Base-by-base conservation (phyloP, 192 early-diverging fungal species). In the Funneliformis mosseae region DNA sequence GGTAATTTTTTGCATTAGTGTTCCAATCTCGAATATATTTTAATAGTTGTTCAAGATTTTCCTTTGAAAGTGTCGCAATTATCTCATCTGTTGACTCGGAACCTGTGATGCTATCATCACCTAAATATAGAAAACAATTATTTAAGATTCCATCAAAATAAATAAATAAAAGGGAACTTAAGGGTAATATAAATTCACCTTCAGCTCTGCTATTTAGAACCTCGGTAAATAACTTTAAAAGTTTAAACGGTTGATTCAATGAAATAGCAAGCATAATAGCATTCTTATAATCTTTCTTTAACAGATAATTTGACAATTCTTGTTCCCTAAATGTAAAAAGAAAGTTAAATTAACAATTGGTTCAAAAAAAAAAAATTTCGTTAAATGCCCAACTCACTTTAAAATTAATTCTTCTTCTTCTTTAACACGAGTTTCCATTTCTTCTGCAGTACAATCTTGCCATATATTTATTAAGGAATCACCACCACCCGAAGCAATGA, bases 11-110 rank as follows among this genome's bases (percentile, higher is more conserved):
- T 16, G 92, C 89, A 78, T 97, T 94, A 6, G 97, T 97, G 89
- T 98, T 99, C 97, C 97, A 99, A 85, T 95, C 93, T 71, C 95
- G 91, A 63, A 97, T 91, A 84, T 95, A 97, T 8, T 84, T 83
- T 66, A 98, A 84, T 23, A 99, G 82, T 68, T 94, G 91, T 62
- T 92, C 92, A 27, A 98, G 84, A 80, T 97, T 90, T 23, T 91
- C 91, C 3, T 78, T 81, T 0, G 91, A 86, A 38, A 97, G 83
- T 25, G 89, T 85, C 46, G 83, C 82, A 55, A 97, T 83, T 25
- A 95, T 91, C 33, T 90, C 83, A 83, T 97, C 96, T 14, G 97
- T 89, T 5, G 87, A 85, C 14, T 66, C 81, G 8, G 89, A 85
- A 10, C 93, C 93, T n/a, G 90, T 90, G 38, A 90, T 83, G 27